phyloP scores from a whole-genome alignment of 129 eudicot genomes.

The Apium graveolens region DNA sequence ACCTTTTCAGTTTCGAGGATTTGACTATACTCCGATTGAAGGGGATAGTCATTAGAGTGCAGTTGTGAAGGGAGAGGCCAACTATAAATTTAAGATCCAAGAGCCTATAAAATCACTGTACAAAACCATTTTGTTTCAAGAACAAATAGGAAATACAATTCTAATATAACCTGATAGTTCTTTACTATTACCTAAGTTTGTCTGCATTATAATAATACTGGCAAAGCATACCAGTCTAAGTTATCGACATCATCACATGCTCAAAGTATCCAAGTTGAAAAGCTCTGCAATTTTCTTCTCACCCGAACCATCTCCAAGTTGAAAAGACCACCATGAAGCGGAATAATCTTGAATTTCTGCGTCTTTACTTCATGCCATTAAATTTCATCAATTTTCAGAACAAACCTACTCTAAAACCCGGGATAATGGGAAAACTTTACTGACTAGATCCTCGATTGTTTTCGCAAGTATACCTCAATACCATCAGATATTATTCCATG shows the following conservation, averaged over 20 bases:
- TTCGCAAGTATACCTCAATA: not conserved
- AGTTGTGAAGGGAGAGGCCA: not conserved
- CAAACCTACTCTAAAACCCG: conserved; percentile 2
- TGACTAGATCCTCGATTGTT: not conserved
- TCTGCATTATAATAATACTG: not conserved
- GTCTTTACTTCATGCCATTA: not conserved
- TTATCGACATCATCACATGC: conserved; percentile 9
- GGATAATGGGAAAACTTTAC: not conserved
- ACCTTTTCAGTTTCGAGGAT: not conserved
- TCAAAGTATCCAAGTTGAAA: conserved; percentile 1
- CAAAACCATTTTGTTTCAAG: not conserved
- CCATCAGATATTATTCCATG: not conserved
- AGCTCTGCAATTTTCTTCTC: not conserved
- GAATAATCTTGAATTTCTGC: not conserved
- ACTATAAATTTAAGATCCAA: conserved; percentile 3
- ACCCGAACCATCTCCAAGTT: not conserved
- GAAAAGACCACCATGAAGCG: not conserved
- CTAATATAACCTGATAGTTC: not conserved
- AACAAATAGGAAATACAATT: not conserved
- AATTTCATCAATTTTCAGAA: not conserved
- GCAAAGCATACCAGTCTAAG: not conserved
- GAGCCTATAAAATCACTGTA: not conserved
- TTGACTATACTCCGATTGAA: not conserved
- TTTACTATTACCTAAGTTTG: not conserved
- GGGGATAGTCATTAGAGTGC: not conserved